A percentile compares a stretch with the other conserved stretches of the same genome.
Conservation (phyloP, 371 early-diverging fungal species). For the Zopfochytrium polystomum region DNA sequence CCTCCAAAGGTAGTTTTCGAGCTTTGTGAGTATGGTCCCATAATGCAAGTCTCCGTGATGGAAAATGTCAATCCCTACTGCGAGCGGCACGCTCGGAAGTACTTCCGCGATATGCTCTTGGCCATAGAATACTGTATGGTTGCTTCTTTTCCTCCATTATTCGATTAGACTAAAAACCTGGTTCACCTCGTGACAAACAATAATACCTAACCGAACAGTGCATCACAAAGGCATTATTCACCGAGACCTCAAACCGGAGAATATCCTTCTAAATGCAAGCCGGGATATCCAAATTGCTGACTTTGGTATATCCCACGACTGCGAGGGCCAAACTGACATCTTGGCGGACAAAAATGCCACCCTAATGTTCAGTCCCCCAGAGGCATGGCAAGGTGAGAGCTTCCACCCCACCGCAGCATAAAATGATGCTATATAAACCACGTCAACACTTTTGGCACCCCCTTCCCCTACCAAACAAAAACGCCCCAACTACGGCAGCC, state of each 20-base stretch:
- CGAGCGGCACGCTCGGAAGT: constrained; percentile 46
- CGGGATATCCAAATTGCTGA: constrained; percentile 49
- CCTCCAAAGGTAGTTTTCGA: constrained; percentile 49
- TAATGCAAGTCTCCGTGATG: constrained; percentile 43
- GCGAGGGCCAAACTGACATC: constrained; percentile 39
- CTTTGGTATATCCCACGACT: constrained; percentile 56
- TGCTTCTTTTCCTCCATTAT: neutral
- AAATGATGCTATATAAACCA: neutral
- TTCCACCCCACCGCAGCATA: neutral
- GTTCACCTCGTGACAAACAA: no score
- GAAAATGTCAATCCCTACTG: constrained; percentile 39
- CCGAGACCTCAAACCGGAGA: constrained; percentile 59
- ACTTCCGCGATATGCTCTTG: constrained; percentile 54
- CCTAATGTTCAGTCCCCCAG: constrained; percentile 51
- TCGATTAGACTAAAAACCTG: neutral
- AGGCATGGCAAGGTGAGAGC: constrained; percentile 43
- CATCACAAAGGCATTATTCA: constrained; percentile 55
- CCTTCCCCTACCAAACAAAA: constrained; percentile 7
- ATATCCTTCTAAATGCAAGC: constrained; percentile 44
- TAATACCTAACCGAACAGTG: constrained; percentile 27
- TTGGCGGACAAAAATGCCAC: constrained; percentile 43
- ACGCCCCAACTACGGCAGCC: neutral
- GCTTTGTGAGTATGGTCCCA: constrained; percentile 54
- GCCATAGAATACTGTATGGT: constrained; percentile 58
- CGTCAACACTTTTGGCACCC: neutral